These are phyloP conservation scores for Diaporthe ilicicola DNA, from an alignment of 2,329 filamentous ascomycete genomes.

Conservation along the genomic window DNA sequence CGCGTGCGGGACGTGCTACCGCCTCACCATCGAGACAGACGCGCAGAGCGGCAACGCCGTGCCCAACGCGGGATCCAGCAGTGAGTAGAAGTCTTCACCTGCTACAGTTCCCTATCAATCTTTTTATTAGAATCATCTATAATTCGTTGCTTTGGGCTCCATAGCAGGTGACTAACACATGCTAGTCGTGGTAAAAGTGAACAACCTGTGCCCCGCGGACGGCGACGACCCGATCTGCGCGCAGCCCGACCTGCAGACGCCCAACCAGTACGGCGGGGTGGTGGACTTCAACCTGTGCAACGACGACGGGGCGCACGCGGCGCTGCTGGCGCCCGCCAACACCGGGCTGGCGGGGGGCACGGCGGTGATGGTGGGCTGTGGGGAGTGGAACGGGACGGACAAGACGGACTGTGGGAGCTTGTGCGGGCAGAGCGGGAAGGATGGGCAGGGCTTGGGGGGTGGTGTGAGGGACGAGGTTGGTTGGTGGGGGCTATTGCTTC, in stretches of 20 bases:
- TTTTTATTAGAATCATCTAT: too few species aligned
- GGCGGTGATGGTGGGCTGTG: constrained; percentile 10
- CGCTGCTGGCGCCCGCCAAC: constrained; percentile 6
- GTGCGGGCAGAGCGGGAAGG: constrained; percentile 10
- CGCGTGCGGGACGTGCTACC: constrained; percentile 26
- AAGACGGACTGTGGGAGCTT: constrained; percentile 22
- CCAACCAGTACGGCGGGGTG: constrained; percentile 16
- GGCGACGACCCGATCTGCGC: constrained; percentile 12
- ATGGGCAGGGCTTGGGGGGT: background rate
- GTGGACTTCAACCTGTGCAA: constrained; percentile 27
- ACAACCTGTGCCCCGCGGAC: constrained; percentile 27
- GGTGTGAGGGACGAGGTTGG: constrained; percentile 2
- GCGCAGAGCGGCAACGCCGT: background rate
- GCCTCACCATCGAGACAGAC: constrained; percentile 12
- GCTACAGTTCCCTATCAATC: too few species aligned
- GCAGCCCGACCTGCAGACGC: constrained; percentile 22
- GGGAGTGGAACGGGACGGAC: constrained; percentile 14
- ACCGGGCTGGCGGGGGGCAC: constrained; percentile 14
- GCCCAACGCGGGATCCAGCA: constrained; percentile 21
- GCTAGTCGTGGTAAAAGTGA: constrained; percentile 27
- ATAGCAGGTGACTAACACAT: too few species aligned
- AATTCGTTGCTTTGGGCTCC: too few species aligned
- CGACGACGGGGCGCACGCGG: constrained; percentile 25
- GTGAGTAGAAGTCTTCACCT: too few species aligned
- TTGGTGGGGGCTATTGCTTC: background rate